Conservation (phyloP, 805 yeast genomes). For the Saturnispora zaruensis region DNA sequence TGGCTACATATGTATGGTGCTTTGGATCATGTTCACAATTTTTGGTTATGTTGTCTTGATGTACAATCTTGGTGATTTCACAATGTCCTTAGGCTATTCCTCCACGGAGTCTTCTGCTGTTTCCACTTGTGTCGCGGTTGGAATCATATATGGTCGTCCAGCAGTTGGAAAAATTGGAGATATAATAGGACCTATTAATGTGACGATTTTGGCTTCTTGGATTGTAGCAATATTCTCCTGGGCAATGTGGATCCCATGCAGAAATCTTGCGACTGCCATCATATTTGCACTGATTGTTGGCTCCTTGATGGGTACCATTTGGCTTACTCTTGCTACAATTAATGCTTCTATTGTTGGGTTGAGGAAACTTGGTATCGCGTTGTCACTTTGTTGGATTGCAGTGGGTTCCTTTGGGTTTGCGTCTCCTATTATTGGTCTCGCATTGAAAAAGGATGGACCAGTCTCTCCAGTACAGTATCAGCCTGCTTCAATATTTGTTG, state of each 20-base stretch:
- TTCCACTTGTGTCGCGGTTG: conserved; percentile 52
- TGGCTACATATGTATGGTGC: conserved; percentile 27
- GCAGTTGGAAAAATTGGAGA: conserved; percentile 44
- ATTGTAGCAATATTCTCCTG: conserved; percentile 34
- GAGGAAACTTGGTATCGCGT: conserved; percentile 41
- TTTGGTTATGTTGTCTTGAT: conserved; percentile 54
- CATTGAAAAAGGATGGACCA: conserved; percentile 33
- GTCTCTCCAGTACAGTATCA: conserved; percentile 39
- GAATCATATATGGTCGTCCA: conserved; percentile 50
- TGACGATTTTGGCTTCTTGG: conserved; percentile 31
- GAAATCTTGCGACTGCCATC: conserved; percentile 47
- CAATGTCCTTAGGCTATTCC: conserved; percentile 50
- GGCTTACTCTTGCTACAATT: conserved; percentile 47
- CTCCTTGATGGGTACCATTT: conserved; percentile 50
- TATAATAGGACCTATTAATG: conserved; percentile 41
- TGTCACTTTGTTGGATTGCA: conserved; percentile 40
- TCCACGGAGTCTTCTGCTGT: conserved; percentile 48
- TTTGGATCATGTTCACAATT: conserved; percentile 41
- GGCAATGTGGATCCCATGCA: conserved; percentile 52
- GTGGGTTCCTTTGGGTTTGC: conserved; percentile 43
- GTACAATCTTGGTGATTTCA: conserved; percentile 52
- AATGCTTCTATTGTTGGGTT: conserved; percentile 47
- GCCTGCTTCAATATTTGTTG: conserved; percentile 51
- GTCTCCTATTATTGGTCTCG: conserved; percentile 54
- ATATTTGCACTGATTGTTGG: conserved; percentile 47